These are phyloP conservation scores for Diaporthe helianthi DNA, from an alignment of 2,329 filamentous ascomycete genomes.

Conservation along the genomic window DNA sequence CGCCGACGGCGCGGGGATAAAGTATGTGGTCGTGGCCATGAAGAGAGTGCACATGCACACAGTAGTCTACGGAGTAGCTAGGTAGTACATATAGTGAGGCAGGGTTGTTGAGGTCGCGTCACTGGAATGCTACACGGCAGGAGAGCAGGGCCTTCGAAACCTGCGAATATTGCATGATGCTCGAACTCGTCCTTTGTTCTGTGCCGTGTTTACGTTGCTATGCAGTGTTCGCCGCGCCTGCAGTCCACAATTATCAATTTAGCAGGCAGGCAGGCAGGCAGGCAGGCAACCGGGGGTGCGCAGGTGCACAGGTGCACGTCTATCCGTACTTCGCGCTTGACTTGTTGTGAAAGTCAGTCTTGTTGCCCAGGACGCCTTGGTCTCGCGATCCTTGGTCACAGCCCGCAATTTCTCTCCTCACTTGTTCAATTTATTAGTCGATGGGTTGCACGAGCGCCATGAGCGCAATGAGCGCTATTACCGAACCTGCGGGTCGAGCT, in stretches of 20 bases:
- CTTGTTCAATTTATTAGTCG: neutral
- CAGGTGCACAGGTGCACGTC: too few relatives aligned
- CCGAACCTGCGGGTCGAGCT: slow-evolving; percentile 14
- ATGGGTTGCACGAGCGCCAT: neutral
- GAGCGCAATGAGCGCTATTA: slow-evolving; percentile 6
- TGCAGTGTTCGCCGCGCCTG: neutral
- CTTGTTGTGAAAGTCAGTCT: neutral
- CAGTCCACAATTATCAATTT: neutral
- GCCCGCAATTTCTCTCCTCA: neutral
- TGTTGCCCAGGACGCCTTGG: neutral
- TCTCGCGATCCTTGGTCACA: neutral
- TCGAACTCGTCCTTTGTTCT: neutral
- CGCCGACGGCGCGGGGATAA: slow-evolving; percentile 24
- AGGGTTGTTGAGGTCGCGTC: slow-evolving; percentile 21
- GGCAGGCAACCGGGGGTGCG: too few relatives aligned
- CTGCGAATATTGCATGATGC: slow-evolving; percentile 10
- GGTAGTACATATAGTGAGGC: too few relatives aligned
- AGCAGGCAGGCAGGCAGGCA: too few relatives aligned
- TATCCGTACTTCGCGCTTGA: neutral
- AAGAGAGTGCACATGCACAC: slow-evolving; percentile 25
- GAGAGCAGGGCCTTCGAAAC: neutral
- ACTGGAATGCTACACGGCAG: slow-evolving; percentile 17
- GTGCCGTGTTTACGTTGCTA: slow-evolving; percentile 8
- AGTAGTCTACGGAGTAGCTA: too few relatives aligned
- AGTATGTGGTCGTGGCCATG: slow-evolving; percentile 1